These are phyloP conservation scores for Lactifluus rugatus DNA, from an alignment of 768 basidiomycete species.

Conservation along the genomic window DNA sequence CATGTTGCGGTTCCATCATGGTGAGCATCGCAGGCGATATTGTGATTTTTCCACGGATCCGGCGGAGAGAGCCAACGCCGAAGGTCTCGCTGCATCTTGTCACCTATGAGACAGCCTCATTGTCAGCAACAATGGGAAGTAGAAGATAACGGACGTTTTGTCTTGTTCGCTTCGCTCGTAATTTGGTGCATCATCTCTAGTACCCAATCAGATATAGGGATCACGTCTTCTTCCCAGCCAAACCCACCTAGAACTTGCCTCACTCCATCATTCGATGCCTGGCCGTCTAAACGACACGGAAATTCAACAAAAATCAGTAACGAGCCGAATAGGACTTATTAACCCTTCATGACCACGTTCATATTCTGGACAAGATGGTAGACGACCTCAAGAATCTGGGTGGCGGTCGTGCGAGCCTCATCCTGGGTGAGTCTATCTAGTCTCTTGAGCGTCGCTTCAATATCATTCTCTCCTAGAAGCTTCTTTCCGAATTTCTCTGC, in stretches of 20 bases:
- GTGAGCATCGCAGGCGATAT: neutral
- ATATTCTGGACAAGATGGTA: neutral
- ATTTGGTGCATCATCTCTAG: neutral
- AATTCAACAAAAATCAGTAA: neutral
- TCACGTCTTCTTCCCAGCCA: neutral
- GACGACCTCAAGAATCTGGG: neutral
- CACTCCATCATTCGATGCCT: neutral
- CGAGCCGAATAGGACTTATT: neutral
- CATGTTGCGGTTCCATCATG: neutral
- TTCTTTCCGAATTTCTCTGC: neutral
- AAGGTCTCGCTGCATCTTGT: neutral
- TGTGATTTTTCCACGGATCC: neutral
- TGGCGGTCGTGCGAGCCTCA: neutral
- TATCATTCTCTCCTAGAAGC: neutral
- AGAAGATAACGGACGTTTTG: neutral
- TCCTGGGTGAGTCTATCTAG: neutral
- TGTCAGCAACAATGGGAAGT: neutral
- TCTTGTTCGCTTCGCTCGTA: neutral
- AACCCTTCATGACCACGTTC: neutral
- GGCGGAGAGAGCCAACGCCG: neutral
- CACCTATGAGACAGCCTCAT: neutral
- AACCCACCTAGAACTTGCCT: neutral
- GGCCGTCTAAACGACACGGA: neutral
- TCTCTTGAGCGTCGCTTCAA: neutral
- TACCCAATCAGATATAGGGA: neutral